Conservation (phyloP, 2,329 filamentous ascomycete species). For the Fusarium sp. region DNA sequence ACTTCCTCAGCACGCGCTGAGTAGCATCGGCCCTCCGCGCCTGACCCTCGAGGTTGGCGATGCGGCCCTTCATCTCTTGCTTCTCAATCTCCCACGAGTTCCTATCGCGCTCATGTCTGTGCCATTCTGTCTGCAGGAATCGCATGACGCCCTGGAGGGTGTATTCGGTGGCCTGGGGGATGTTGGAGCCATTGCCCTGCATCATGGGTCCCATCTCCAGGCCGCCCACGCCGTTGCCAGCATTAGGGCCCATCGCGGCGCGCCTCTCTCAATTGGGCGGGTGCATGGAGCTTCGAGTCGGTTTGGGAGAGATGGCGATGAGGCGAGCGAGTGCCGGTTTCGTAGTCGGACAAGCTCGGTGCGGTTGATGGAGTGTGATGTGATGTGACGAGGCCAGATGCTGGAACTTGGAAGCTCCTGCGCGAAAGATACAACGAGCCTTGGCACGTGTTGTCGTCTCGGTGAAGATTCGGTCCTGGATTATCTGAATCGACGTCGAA, state of each 20-base stretch:
- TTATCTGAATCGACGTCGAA: not conserved
- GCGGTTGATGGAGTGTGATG: constrained; percentile 18
- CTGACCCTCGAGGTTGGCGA: constrained; percentile 93
- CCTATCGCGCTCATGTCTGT: constrained; percentile 95
- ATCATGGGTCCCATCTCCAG: constrained; percentile 59
- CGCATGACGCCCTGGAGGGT: constrained; percentile 89
- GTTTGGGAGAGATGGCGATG: constrained; percentile 30
- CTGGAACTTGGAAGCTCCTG: constrained; percentile 20
- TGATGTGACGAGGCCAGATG: constrained; percentile 18
- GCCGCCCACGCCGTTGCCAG: constrained; percentile 58
- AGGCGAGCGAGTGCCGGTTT: constrained; percentile 34
- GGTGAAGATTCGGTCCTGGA: not conserved
- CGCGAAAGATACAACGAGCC: constrained; percentile 18
- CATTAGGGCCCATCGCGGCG: constrained; percentile 56
- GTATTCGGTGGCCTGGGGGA: constrained; percentile 70
- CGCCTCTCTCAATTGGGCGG: constrained; percentile 49
- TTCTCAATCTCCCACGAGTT: constrained; percentile 99
- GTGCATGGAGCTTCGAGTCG: constrained; percentile 51
- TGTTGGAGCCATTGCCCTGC: constrained; percentile 59
- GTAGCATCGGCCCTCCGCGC: constrained; percentile 86
- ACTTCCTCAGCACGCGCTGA: constrained; percentile 89
- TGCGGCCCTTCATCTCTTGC: constrained; percentile 98
- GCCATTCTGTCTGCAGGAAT: constrained; percentile 99
- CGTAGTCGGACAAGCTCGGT: constrained; percentile 38
- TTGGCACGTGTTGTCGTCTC: constrained; percentile 30